phyloP scores from a whole-genome alignment of 345 rosid genomes.

The Bruguiera sexangula region DNA sequence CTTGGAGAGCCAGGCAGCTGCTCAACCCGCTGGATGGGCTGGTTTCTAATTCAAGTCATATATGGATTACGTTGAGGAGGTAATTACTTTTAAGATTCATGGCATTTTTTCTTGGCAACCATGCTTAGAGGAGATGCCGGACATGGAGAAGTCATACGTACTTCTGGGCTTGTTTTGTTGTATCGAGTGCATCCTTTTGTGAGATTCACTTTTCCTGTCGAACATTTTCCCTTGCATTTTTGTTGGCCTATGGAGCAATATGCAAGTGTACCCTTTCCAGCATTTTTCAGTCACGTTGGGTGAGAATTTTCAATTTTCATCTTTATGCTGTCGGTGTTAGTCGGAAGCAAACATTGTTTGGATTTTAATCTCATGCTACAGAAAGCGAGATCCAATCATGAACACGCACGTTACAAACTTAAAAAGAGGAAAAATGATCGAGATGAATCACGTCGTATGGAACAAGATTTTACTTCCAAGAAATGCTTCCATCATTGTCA shows the following conservation, averaged over 20 bases:
- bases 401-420: no score
- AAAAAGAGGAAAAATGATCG: no score
- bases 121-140: not conserved
- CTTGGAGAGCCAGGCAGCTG: slow-evolving; percentile 45
- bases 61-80: no score
- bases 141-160: not conserved
- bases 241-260: not conserved
- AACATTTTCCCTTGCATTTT: slow-evolving; percentile 4
- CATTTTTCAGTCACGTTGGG: not conserved
- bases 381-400: no score
- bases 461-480: no score
- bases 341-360: not conserved
- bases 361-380: not conserved
- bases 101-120: not conserved
- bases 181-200: slow-evolving; percentile 7
- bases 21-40: slow-evolving; percentile 97
- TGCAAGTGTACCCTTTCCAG: slow-evolving; percentile 2
- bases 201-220: slow-evolving; percentile 4
- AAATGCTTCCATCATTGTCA: no score
- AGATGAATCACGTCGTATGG: no score
- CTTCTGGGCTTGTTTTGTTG: slow-evolving; percentile 12
- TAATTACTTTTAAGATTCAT: not conserved
- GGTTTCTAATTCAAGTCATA: slow-evolving; percentile 56
- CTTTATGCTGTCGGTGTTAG: not conserved
- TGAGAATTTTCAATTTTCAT: not conserved